Conservation (phyloP, 768 basidiomycete species). For the Tulasnella sp. region DNA sequence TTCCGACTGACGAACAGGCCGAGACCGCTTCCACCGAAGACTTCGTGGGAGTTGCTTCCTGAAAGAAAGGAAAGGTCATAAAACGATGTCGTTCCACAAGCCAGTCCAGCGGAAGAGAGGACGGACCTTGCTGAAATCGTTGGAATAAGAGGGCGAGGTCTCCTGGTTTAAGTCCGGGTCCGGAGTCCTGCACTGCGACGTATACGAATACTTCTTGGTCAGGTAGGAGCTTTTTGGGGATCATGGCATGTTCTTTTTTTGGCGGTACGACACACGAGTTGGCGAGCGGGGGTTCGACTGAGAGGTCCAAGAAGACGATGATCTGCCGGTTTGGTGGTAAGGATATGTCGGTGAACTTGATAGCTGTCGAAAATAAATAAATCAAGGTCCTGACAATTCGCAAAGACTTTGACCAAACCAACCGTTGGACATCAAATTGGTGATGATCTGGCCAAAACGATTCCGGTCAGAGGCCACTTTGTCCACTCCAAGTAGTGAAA, state of each 20-base stretch:
- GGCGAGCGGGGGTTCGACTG: constrained; percentile 25
- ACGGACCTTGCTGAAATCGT: constrained; percentile 30
- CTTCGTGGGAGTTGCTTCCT: constrained; percentile 21
- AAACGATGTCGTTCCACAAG: no score
- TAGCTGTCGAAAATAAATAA: no score
- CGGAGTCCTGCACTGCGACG: constrained; percentile 28
- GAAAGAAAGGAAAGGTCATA: no score
- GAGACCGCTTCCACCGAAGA: constrained; percentile 26
- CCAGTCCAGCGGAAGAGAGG: no score
- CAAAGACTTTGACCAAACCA: no score
- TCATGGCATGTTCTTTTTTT: no score
- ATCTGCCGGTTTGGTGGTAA: constrained; percentile 23
- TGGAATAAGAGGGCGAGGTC: constrained; percentile 31
- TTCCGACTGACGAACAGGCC: constrained; percentile 31
- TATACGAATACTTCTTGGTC: constrained; percentile 27
- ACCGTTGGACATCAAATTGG: constrained; percentile 23
- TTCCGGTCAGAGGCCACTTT: constrained; percentile 29
- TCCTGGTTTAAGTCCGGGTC: constrained; percentile 29
- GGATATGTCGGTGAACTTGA: constrained; percentile 28
- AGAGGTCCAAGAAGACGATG: constrained; percentile 25
- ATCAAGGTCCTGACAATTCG: no score
- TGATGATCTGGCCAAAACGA: constrained; percentile 28
- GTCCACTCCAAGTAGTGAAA: constrained; percentile 23
- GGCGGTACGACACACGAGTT: constrained; percentile 24
- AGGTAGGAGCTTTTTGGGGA: not conserved